Conservation (phyloP, 257 asterid species). For the Fraxinus pennsylvanica region DNA sequence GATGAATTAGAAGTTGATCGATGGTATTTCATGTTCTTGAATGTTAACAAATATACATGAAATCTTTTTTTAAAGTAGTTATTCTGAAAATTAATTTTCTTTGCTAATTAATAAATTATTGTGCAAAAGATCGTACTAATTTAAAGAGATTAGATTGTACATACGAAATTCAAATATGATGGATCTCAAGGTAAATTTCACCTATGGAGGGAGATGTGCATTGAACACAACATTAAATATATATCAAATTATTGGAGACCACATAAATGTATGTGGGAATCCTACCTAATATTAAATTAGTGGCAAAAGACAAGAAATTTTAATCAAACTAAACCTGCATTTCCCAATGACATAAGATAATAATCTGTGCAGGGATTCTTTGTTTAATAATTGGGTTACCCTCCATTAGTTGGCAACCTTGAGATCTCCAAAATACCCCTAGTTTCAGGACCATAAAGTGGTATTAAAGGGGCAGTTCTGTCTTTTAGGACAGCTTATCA, state of each 20-base stretch:
- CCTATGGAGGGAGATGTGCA: slow-evolving; percentile 18
- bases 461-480: slow-evolving; percentile 23
- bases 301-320: slow-evolving; percentile 31
- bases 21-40: background rate
- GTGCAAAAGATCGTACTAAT: no score
- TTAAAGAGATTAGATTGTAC: no score
- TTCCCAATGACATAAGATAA: slow-evolving; percentile 1
- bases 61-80: no score
- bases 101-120: no score
- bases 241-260: slow-evolving; percentile 13
- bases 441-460: background rate
- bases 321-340: slow-evolving; percentile 22
- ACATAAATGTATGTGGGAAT: slow-evolving; percentile 36
- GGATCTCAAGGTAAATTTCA: slow-evolving; percentile 3
- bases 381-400: slow-evolving; percentile 27
- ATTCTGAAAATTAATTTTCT: no score
- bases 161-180: background rate
- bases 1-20: background rate
- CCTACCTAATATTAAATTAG: slow-evolving; percentile 32
- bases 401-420: background rate
- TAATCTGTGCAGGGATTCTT: slow-evolving; percentile 40
- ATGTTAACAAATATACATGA: no score
- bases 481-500: slow-evolving; percentile 10
- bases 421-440: slow-evolving; percentile 33
- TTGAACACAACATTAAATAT: slow-evolving; percentile 32